A percentile compares a stretch with the other conserved stretches of the same genome.
Evolutionary conservation across 202 grass and related monocot genomes (phyloP).

Genomic region (Alloteropsis angusta): DNA sequence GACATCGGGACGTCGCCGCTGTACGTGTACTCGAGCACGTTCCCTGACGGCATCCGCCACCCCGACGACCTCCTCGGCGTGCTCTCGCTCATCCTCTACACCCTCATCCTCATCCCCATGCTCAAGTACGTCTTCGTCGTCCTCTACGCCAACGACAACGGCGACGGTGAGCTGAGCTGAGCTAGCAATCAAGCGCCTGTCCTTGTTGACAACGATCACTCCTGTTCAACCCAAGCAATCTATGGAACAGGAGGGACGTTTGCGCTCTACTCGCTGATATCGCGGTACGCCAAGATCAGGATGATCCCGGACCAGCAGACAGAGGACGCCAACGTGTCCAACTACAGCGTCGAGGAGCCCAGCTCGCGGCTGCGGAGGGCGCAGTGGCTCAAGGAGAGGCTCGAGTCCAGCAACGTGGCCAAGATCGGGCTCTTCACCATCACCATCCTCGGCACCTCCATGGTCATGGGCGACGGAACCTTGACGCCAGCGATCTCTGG

Average conservation of each 20-base stretch:
- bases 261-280: constrained; percentile 63
- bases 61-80: constrained; percentile 57
- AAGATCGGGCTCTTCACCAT: constrained; percentile 47
- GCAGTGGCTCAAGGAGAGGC: constrained; percentile 40
- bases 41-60: constrained; percentile 39
- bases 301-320: constrained; percentile 63
- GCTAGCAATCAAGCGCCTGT: too few species aligned
- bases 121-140: constrained; percentile 67
- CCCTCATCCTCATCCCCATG: constrained; percentile 50
- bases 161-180: constrained; percentile 44
- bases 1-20: constrained; percentile 80
- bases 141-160: constrained; percentile 59
- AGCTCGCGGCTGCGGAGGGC: constrained; percentile 29
- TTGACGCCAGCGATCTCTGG: constrained; percentile 59
- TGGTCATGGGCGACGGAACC: constrained; percentile 69
- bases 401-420: constrained; percentile 23
- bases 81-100: constrained; percentile 64
- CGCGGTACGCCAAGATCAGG: constrained; percentile 47
- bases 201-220: not conserved
- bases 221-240: not conserved
- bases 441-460: constrained; percentile 60
- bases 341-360: constrained; percentile 33
- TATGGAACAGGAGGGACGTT: constrained; percentile 43
- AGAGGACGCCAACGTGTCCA: constrained; percentile 54
- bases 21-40: constrained; percentile 58